Percentiles rank a stretch among this genome's conserved stretches.
Conservation (phyloP, 2,329 filamentous ascomycete genomes). For the Parascedosporium putredinis region DNA sequence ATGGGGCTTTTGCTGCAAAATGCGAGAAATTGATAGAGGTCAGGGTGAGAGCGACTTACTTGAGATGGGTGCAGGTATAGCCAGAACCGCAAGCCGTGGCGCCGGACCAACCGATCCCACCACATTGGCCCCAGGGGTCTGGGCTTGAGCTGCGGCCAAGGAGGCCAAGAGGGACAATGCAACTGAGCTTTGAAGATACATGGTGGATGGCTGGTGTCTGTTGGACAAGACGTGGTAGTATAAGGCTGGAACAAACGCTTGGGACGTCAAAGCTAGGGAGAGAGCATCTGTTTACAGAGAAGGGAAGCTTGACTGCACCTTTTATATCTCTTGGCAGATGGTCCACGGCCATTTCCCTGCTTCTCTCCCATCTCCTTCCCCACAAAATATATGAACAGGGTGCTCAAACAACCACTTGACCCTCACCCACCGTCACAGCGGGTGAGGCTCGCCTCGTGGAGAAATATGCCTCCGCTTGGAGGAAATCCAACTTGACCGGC, state of each 20-base stretch:
- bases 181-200: background rate
- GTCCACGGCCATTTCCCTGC: background rate
- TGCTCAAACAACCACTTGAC: background rate
- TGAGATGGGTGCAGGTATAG: background rate
- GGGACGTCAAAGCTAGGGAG: too few species aligned
- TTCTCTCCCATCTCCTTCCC: background rate
- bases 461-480: background rate
- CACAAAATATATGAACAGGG: background rate
- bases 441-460: background rate
- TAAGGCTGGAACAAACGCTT: too few species aligned
- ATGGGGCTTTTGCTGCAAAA: too few species aligned
- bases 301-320: background rate
- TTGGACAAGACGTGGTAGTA: too few species aligned
- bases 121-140: background rate
- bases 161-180: background rate
- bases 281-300: too few species aligned
- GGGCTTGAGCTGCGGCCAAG: background rate
- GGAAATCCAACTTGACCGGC: too few species aligned
- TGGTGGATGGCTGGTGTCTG: background rate
- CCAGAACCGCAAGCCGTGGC: background rate
- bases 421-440: too few species aligned
- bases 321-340: background rate
- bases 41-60: too few species aligned
- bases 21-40: too few species aligned
- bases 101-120: background rate